Evolutionary conservation across 768 basidiomycete species (phyloP).

Genomic region (Suillus cothurnatus): DNA sequence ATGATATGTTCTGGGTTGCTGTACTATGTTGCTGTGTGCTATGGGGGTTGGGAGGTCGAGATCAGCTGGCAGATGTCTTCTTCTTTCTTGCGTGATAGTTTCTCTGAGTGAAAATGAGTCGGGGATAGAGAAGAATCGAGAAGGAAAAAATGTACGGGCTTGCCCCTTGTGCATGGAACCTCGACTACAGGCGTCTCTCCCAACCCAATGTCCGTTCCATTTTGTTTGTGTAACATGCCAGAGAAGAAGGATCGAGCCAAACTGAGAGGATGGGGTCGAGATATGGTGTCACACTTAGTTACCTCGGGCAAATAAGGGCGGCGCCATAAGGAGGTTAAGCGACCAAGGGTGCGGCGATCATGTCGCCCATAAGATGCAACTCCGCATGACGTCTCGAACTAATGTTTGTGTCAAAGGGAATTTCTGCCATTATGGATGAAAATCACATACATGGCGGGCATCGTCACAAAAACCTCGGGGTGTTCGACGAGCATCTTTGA

Average conservation of each 20-base stretch:
- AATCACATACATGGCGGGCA: neutral
- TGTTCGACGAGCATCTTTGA: neutral
- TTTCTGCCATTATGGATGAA: neutral
- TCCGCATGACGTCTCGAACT: neutral
- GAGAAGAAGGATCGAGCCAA: neutral
- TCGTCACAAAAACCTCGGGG: neutral
- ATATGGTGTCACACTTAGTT: neutral
- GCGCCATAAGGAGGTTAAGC: neutral
- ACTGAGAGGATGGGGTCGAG: neutral
- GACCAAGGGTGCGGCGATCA: neutral
- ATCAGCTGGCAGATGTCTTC: neutral
- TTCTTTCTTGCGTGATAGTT: neutral
- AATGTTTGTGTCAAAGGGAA: neutral
- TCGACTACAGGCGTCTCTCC: neutral
- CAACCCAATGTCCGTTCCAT: neutral
- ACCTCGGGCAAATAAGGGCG: neutral
- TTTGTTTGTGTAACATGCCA: neutral
- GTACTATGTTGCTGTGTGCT: neutral
- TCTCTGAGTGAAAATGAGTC: neutral
- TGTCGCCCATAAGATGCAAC: neutral
- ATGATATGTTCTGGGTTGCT: neutral
- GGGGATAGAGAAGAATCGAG: neutral
- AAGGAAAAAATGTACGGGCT: neutral
- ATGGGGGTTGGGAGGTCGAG: neutral
- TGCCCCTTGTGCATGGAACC: neutral